Conservation (phyloP, 768 basidiomycete species). For the Boletus bicolor region DNA sequence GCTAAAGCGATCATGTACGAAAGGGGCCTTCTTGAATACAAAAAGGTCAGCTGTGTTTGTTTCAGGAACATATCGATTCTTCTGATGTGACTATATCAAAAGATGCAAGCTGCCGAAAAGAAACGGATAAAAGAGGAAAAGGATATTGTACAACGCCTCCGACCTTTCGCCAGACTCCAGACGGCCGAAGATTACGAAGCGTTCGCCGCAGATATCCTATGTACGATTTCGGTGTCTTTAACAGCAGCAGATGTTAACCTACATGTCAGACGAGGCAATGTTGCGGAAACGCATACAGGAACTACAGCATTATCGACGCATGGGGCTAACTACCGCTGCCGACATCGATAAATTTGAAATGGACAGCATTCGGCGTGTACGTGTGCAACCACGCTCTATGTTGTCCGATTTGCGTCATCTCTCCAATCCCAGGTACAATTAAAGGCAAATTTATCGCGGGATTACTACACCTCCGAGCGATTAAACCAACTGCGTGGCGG, state of each 20-base stretch:
- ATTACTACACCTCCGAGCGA: slow-evolving; percentile 54
- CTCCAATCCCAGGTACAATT: slow-evolving; percentile 49
- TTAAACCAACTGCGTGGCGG: slow-evolving; percentile 45
- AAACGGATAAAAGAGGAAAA: slow-evolving; percentile 89
- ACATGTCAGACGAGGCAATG: slow-evolving; percentile 70
- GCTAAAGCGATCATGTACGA: slow-evolving; percentile 90
- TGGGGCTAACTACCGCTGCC: slow-evolving; percentile 78
- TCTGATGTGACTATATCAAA: slow-evolving; percentile 6
- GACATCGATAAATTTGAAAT: slow-evolving; percentile 89
- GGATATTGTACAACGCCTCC: slow-evolving; percentile 83
- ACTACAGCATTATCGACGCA: slow-evolving; percentile 83
- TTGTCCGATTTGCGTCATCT: not conserved
- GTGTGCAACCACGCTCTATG: slow-evolving; percentile 18
- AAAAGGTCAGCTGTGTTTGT: slow-evolving; percentile 60
- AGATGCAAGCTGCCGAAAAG: slow-evolving; percentile 92
- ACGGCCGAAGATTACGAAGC: slow-evolving; percentile 89
- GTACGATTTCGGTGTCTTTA: slow-evolving; percentile 44
- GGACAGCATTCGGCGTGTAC: slow-evolving; percentile 70
- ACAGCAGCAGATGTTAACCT: not conserved
- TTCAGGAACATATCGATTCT: not conserved
- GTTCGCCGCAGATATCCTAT: slow-evolving; percentile 85
- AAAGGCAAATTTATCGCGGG: slow-evolving; percentile 55
- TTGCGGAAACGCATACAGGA: slow-evolving; percentile 88
- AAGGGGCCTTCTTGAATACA: slow-evolving; percentile 87
- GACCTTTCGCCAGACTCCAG: slow-evolving; percentile 88